phyloP scores from a whole-genome alignment of 2,329 filamentous ascomycete genomes.

The Neocucurbitaria cava region DNA sequence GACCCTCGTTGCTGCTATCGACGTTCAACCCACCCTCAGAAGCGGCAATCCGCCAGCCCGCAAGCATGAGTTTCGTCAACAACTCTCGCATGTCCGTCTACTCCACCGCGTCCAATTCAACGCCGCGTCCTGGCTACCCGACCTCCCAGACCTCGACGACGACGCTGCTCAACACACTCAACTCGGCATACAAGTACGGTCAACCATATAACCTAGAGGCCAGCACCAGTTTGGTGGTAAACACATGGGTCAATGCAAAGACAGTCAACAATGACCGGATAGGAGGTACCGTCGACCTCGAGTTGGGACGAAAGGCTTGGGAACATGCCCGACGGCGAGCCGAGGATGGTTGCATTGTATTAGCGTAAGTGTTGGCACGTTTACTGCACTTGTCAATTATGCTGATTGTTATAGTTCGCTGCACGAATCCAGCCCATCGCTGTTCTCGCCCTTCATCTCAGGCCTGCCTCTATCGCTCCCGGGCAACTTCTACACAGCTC shows the following conservation, averaged over 20 bases:
- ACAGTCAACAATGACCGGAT: slow-evolving; percentile 72
- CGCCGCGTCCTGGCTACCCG: slow-evolving; percentile 64
- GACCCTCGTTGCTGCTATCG: slow-evolving; percentile 12
- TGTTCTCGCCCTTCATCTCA: slow-evolving; percentile 80
- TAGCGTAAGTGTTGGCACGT: slow-evolving; percentile 68
- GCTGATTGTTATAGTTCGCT: slow-evolving; percentile 69
- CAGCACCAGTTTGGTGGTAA: slow-evolving; percentile 89
- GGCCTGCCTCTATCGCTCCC: slow-evolving; percentile 83
- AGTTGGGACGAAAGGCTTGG: slow-evolving; percentile 84
- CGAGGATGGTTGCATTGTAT: slow-evolving; percentile 90
- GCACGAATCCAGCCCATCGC: slow-evolving; percentile 84
- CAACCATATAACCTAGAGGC: slow-evolving; percentile 88
- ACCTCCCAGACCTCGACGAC: slow-evolving; percentile 88
- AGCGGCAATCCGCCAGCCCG: slow-evolving; percentile 34
- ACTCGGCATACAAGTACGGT: slow-evolving; percentile 83
- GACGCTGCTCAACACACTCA: slow-evolving; percentile 87
- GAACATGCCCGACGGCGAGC: slow-evolving; percentile 94
- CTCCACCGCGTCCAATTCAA: slow-evolving; percentile 66
- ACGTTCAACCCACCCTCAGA: slow-evolving; percentile 10
- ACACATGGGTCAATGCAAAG: slow-evolving; percentile 89
- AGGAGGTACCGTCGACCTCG: slow-evolving; percentile 80
- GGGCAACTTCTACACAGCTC: slow-evolving; percentile 74
- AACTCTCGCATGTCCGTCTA: slow-evolving; percentile 68
- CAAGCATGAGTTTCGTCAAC: slow-evolving; percentile 58
- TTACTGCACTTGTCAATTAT: slow-evolving; percentile 1